phyloP scores from a whole-genome alignment of 1,284 basidiomycete genomes.

The Hortiboletus rubellus region DNA sequence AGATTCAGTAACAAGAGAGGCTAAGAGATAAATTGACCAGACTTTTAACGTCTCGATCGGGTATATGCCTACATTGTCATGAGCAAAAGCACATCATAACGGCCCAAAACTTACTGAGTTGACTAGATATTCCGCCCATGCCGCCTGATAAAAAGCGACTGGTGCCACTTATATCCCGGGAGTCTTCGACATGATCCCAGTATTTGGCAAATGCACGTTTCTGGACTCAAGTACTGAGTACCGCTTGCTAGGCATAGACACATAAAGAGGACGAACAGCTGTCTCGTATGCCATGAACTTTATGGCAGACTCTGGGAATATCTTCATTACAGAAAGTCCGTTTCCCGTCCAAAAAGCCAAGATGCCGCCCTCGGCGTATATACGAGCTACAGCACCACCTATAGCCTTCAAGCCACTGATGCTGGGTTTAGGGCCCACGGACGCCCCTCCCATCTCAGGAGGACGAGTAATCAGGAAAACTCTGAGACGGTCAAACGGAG shows the following conservation, averaged over 20 bases:
- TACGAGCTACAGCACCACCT: constrained; percentile 67
- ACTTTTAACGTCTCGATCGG: constrained; percentile 88
- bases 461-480: constrained; percentile 92
- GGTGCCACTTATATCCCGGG: constrained; percentile 85
- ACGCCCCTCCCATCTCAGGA: constrained; percentile 63
- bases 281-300: constrained; percentile 98
- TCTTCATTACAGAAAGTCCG: constrained; percentile 83
- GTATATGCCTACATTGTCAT: constrained; percentile 70
- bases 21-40: constrained; percentile 4
- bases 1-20: constrained; percentile 6
- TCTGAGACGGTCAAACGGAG: constrained; percentile 97
- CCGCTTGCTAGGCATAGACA: constrained; percentile 10
- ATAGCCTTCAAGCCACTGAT: constrained; percentile 70
- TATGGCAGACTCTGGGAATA: constrained; percentile 97
- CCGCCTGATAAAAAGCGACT: constrained; percentile 96
- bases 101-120: constrained; percentile 67
- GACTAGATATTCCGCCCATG: constrained; percentile 91
- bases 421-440: constrained; percentile 45
- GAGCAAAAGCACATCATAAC: constrained; percentile 8
- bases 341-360: constrained; percentile 94
- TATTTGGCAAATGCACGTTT: constrained; percentile 95
- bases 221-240: constrained; percentile 40
- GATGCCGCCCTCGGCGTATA: constrained; percentile 87
- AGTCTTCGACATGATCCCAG: constrained; percentile 88
- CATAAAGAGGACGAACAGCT: constrained; percentile 55